A percentile compares a stretch with the other conserved stretches of the same genome.
phyloP scores from a whole-genome alignment of 192 early-diverging fungal genomes.

The Podila epigama region DNA sequence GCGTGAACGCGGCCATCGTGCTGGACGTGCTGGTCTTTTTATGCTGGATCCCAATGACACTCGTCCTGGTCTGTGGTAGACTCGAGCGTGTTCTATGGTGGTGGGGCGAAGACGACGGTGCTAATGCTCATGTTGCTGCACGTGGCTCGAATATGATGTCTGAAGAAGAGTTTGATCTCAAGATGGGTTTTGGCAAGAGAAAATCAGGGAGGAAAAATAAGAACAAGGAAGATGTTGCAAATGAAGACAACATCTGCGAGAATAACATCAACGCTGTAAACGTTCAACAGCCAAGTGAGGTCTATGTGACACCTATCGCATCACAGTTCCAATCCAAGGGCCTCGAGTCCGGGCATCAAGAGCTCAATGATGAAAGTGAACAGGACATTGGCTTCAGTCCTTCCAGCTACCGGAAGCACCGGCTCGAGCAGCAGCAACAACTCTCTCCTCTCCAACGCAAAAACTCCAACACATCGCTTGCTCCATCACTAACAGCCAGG shows the following conservation, averaged over 20 bases:
- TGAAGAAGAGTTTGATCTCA: conserved; percentile 35
- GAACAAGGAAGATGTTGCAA: not conserved
- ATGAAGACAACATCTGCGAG: not conserved
- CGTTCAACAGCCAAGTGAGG: conserved; percentile 10
- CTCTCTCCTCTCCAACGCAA: conserved; percentile 2
- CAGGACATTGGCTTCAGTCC: not conserved
- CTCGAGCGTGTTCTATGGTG: conserved; percentile 41
- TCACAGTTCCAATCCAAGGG: conserved; percentile 37
- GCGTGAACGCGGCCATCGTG: conserved; percentile 32
- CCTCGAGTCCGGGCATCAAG: not conserved
- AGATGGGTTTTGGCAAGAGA: conserved; percentile 1
- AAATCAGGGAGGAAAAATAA: not conserved
- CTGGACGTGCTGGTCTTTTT: conserved; percentile 31
- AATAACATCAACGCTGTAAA: no score
- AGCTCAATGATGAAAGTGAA: conserved; percentile 3
- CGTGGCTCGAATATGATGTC: conserved; percentile 11
- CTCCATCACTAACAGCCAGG: conserved; percentile 15
- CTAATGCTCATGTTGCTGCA: not conserved
- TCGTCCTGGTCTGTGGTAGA: conserved; percentile 37
- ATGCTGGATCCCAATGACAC: conserved; percentile 30
- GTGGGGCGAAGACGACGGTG: conserved; percentile 30
- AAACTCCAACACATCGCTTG: conserved; percentile 11
- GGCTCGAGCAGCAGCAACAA: conserved; percentile 15
- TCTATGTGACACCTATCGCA: conserved; percentile 36
- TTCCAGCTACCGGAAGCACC: conserved; percentile 9